Percentiles rank a stretch among this genome's conserved stretches.
Evolutionary conservation across 148 eudicot species (phyloP).

Genomic region (Chenopodium formosanum): DNA sequence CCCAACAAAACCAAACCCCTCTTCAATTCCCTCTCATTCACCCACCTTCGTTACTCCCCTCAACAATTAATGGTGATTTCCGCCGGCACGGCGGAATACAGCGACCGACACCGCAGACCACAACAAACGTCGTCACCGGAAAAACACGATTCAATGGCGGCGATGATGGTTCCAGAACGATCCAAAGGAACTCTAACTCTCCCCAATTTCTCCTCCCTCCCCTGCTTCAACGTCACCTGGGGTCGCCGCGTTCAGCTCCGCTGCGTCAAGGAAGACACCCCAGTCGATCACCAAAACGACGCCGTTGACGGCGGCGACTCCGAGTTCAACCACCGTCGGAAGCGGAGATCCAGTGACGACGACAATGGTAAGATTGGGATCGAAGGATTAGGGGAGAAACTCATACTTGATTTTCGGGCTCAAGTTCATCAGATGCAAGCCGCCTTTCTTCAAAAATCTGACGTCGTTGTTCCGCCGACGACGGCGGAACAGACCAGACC

Average conservation of each 20-base stretch:
- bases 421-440: background rate
- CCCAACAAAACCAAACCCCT: background rate
- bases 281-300: background rate
- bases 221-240: slow-evolving; percentile 51
- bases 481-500: slow-evolving; percentile 25
- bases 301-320: background rate
- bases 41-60: background rate
- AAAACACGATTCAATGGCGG: too few species aligned
- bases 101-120: background rate
- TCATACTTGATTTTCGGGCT: background rate
- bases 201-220: slow-evolving; percentile 57
- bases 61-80: slow-evolving; percentile 11
- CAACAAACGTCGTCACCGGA: background rate
- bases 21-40: background rate
- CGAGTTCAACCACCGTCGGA: background rate
- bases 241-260: slow-evolving; percentile 43
- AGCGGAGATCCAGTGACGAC: background rate
- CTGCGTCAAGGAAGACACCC: slow-evolving; percentile 32
- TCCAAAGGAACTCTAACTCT: slow-evolving; percentile 8
- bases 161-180: slow-evolving; percentile 44
- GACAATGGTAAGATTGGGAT: background rate
- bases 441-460: background rate
- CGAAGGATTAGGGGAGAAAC: background rate
- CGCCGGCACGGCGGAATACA: background rate
- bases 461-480: background rate